Conservation (phyloP, 2,329 filamentous ascomycete species). For the Sporothrix pallida region DNA sequence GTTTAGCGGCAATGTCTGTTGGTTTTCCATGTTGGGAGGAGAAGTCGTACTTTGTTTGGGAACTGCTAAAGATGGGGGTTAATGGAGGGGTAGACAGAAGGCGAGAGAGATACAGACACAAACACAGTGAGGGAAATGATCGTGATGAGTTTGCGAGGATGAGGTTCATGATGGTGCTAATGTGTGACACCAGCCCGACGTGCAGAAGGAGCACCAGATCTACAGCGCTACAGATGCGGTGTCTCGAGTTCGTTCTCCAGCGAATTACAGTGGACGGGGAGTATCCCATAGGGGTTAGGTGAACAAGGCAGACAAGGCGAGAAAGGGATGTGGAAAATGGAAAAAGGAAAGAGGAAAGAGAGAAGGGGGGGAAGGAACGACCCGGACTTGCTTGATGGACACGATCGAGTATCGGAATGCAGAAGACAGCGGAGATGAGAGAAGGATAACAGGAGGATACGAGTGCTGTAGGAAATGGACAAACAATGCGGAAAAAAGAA, state of each 20-base stretch:
- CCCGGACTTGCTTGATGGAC: neutral
- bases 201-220: neutral
- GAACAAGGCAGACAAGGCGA: neutral
- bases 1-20: neutral
- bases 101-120: neutral
- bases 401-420: neutral
- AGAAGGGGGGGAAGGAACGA: neutral
- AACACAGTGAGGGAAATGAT: no score
- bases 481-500: neutral
- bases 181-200: neutral
- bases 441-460: neutral
- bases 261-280: neutral
- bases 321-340: neutral
- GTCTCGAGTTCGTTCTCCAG: neutral
- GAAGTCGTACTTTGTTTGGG: no score
- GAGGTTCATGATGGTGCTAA: neutral
- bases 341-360: neutral
- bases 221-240: neutral
- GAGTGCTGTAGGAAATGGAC: no score
- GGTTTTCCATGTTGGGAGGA: no score
- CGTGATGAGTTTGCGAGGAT: no score
- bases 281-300: conserved; percentile 8
- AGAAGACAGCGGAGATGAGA: neutral
- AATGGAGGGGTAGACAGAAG: neutral
- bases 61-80: no score